Base-by-base conservation (phyloP, 2,329 filamentous ascomycete genomes). In the Sporothrix inflata region DNA sequence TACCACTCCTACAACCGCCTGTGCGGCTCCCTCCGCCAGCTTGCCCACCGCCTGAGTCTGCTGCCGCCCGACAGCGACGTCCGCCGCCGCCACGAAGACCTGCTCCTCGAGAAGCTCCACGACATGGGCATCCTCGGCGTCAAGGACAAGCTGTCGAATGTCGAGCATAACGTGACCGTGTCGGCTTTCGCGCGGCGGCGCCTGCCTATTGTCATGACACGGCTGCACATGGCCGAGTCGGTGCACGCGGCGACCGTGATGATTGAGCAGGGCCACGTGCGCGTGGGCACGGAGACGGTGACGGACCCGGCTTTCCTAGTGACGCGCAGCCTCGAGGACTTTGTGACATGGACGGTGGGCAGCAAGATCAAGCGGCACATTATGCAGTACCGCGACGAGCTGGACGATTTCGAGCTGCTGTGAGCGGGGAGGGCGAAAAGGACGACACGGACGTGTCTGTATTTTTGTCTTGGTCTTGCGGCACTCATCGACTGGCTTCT, bases 321-420 rank as follows among this genome's bases (percentile, higher is more conserved):
- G 8, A 96, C 93, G 49, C 87, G 94, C 75, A 92, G 90, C 74
- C 93, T 97, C 87, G 95, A 98, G 83, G 95, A 98, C 83, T 97
- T 97, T 80, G 92, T 98, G 21, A 98, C 95, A 0, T 98, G 95
- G 95, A 91, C 95, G 11, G 93, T 97, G 78, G 94, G 93, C 73
- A 97, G 93, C 82, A 98, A 98, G 92, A 94, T 98, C 81, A 97
- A 97, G 91, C 89, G 92, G 79, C 96, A 94, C 80, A 97, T 98
- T 75, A 91, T 97, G 89, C 93, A 93, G 83, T 98, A 98, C 81
- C 90, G 94, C 77, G 94, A 98, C 82, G 93, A 97, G 85, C 83
- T 98, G 82, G 95, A 98, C 83, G 95, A 98, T 83, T 98, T 97
- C 79, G 95, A 98, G 84, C 84, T 98, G 79, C 84, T 97, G 78